Evolutionary conservation across 1,284 basidiomycete genomes (phyloP), one percentile per base, ranked within the genome.

Genomic region (Tremellales sp.): DNA sequence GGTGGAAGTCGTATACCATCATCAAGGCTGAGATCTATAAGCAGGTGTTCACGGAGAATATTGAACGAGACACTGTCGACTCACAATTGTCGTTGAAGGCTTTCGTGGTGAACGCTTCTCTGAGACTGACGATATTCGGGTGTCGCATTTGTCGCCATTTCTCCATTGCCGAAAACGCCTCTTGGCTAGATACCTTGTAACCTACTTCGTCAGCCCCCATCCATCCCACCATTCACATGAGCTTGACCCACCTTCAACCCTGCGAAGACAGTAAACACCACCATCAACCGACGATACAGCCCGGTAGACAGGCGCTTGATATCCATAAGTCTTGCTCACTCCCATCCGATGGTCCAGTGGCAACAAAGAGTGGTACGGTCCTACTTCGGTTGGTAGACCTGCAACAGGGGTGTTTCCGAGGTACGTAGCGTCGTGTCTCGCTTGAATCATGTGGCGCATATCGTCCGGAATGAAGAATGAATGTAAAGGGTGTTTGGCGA

Each of bases 101-200:
- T 37, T 87, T 82, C 0, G 93, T 96, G 0, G 96, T 97, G 75
- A 98, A 98, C 0, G 94, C 96, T 72, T 98, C 96, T 41, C 83
- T 82, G 7, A 97, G 78, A 17, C 82, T 77, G 23, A 96, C 83
- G 56, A 99, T 86, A 61, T 83, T 85, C 0, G 96, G 92, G 76
- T 98, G 93, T 17, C 80, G 81, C 52, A 97, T 79, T 45, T 82
- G 80, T 2, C 85, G 82, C 96, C 96, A 99, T 17, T 84, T 78
- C 62, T 97, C 93, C 25, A 97, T 86, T 3, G 83, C 75, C 6
- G 77, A 77, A 64, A 97, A 94, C 1, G 93, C 92, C 8, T 80
- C 77, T 65, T 92, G 87, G 58, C 86, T 83, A 60, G 80, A 81
- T 35, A 97, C 75, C 24, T 90, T 85, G 73, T 86, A 97, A 55